These are phyloP conservation scores for Mycena galericulata DNA, from an alignment of 768 basidiomycete genomes.

Conservation along the genomic window DNA sequence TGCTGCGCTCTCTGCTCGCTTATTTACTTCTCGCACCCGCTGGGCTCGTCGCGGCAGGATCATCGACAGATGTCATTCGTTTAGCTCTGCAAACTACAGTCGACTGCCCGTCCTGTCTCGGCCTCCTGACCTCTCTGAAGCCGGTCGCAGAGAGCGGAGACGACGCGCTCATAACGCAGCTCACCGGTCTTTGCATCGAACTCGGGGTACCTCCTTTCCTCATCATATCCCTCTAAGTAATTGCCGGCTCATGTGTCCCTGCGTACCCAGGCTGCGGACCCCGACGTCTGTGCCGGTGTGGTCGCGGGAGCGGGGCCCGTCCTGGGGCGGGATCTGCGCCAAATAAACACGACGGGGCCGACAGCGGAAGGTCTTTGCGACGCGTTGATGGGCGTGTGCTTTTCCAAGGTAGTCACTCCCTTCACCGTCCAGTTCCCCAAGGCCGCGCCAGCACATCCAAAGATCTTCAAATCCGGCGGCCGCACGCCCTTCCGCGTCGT, in stretches of 20 bases:
- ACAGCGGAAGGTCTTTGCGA: slow-evolving; percentile 51
- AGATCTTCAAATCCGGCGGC: slow-evolving; percentile 30
- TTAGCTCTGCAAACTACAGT: slow-evolving; percentile 10
- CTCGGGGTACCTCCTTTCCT: slow-evolving; percentile 29
- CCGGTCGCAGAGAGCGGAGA: slow-evolving; percentile 8
- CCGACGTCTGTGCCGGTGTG: slow-evolving; percentile 51
- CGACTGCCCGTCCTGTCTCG: slow-evolving; percentile 21
- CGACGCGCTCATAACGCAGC: slow-evolving; percentile 22
- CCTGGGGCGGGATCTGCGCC: slow-evolving; percentile 51
- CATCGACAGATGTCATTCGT: slow-evolving; percentile 4
- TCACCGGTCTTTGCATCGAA: slow-evolving; percentile 13
- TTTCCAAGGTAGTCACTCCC: slow-evolving; percentile 39
- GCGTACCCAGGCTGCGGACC: slow-evolving; percentile 18
- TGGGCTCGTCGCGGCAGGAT: background rate
- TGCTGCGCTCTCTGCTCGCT: background rate
- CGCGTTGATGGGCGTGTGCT: slow-evolving; percentile 53
- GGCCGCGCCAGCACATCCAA: slow-evolving; percentile 33
- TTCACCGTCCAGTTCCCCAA: slow-evolving; percentile 45
- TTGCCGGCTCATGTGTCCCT: too few species aligned
- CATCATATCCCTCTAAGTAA: too few species aligned
- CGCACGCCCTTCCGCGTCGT: slow-evolving; percentile 46
- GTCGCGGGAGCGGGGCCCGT: slow-evolving; percentile 49
- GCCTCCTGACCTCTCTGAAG: background rate
- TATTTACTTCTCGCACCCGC: background rate
- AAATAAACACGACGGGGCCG: slow-evolving; percentile 46